Evolutionary conservation across 495 filamentous ascomycete species (phyloP).

Genomic region (Oleoguttula mirabilis): DNA sequence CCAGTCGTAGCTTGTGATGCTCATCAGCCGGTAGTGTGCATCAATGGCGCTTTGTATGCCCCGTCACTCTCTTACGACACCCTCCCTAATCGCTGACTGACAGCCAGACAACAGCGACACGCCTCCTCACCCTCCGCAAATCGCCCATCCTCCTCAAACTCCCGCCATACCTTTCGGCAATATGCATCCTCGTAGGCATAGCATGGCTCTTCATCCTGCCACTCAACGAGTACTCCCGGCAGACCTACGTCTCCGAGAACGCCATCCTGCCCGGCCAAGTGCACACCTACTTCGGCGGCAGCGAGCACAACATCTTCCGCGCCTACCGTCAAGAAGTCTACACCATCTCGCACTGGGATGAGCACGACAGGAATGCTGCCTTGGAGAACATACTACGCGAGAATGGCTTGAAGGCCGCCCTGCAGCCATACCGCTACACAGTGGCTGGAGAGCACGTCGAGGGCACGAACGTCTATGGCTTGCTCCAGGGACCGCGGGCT

Average conservation of each 20-base stretch:
- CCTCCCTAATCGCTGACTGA: too few relatives aligned
- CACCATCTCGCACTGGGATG: conserved; percentile 31
- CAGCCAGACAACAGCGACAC: too few relatives aligned
- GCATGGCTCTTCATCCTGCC: conserved; percentile 89
- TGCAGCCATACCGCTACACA: conserved; percentile 72
- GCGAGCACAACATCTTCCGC: conserved; percentile 87
- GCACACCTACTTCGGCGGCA: conserved; percentile 92
- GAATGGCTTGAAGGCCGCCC: conserved; percentile 65
- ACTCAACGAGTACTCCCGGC: conserved; percentile 78
- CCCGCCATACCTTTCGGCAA: conserved; percentile 68
- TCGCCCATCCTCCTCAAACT: conserved; percentile 59
- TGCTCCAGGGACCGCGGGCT: conserved; percentile 87
- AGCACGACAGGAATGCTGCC: conserved; percentile 6
- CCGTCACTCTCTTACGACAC: too few relatives aligned
- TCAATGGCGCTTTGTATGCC: conserved; percentile 16
- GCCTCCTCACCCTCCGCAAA: conserved; percentile 41
- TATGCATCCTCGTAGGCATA: conserved; percentile 83
- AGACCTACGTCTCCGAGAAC: conserved; percentile 96
- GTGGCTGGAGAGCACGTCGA: conserved; percentile 57
- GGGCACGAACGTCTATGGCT: conserved; percentile 88
- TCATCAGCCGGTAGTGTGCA: too few relatives aligned
- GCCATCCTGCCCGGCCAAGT: conserved; percentile 91
- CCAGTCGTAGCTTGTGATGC: too few relatives aligned
- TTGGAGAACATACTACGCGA: conserved; percentile 8
- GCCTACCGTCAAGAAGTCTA: conserved; percentile 76